Base-by-base conservation (phyloP, 2,329 filamentous ascomycete genomes). In the Xylaria sp. region DNA sequence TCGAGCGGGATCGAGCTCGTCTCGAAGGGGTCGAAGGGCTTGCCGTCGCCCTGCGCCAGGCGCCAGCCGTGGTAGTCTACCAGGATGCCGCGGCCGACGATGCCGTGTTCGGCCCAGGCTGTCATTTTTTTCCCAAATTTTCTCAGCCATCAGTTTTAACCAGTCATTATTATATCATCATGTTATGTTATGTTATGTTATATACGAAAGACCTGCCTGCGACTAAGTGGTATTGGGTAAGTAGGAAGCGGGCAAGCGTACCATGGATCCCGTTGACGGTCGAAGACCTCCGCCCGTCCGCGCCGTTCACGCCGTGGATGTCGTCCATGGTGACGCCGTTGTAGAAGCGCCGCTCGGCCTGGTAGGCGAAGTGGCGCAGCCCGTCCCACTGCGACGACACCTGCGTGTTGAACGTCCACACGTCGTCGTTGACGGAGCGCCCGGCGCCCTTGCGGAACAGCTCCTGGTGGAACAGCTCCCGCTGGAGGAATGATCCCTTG, bases 301-400 rank as follows among this genome's bases (percentile, higher is more conserved):
- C 59, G n/a, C n/a, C n/a, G 11, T 59, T 62, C 5, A 65, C 64
- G 20, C 64, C 69, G 55, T 77, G 73, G 20, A 75, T 75, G 39
- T 72, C 67, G n/a, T 76, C 71, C 57, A 76, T 62, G 7, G 74
- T 72, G 52, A 71, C 67, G 22, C 69, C 70, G 52, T 69, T 69
- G 52, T 73, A 72, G 60, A 72, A 73, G 21, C 62, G 55, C 40
- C 59, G 46, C 60, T 78, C 77, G 43, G 75, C 72, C 63, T 79
- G 76, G 56, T 80, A 81, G 16, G 64, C 78, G 52, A 76, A 81
- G 59, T 81, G 78, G 11, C 81, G 72, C 21, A 83, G 68, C 0
- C 80, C 80, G 60, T 84, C 81, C 81, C 81, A 85, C 66, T 85
- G 82, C 40, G 77, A 81, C 37, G 79, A 81, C 7, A 76, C 76